A percentile compares a stretch with the other conserved stretches of the same genome.
These are phyloP conservation scores for Lactarius vividus DNA, from an alignment of 768 basidiomycete species.

Conservation along the genomic window DNA sequence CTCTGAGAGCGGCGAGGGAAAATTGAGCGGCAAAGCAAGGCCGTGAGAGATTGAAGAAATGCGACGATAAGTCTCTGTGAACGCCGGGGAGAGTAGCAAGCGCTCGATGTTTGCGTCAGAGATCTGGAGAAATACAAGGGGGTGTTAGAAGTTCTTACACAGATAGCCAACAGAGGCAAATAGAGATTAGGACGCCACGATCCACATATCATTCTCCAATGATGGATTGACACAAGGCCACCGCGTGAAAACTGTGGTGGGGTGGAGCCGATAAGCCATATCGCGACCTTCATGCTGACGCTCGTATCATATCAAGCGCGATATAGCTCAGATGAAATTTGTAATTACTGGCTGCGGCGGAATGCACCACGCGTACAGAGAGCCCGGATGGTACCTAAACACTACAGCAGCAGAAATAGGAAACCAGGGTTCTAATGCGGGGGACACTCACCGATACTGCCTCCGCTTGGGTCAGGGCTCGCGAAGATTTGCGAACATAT, in stretches of 20 bases:
- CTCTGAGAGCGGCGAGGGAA: conserved; percentile 68
- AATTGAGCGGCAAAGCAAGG: conserved; percentile 74
- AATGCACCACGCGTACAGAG: neutral
- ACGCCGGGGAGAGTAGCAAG: conserved; percentile 61
- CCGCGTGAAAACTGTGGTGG: neutral
- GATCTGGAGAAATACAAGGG: conserved; percentile 44
- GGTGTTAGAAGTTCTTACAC: neutral
- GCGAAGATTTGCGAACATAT: conserved; percentile 54
- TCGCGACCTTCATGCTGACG: conserved; percentile 2
- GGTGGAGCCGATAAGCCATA: conserved; percentile 3
- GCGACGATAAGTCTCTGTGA: conserved; percentile 58
- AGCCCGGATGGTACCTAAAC: neutral
- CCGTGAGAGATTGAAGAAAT: conserved; percentile 61
- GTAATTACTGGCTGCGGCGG: neutral
- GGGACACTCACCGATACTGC: conserved; percentile 50
- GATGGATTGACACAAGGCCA: neutral
- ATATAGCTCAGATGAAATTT: neutral
- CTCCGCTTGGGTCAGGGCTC: conserved; percentile 44
- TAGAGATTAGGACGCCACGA: conserved; percentile 15
- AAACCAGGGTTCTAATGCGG: neutral
- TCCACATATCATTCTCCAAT: conserved; percentile 6
- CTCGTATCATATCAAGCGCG: conserved; percentile 1
- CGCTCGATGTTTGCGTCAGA: conserved; percentile 53
- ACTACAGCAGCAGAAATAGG: conserved; percentile 1
- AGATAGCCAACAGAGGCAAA: neutral